phyloP scores from a whole-genome alignment of 2,329 filamentous ascomycete species.

The Hortaea sp. region DNA sequence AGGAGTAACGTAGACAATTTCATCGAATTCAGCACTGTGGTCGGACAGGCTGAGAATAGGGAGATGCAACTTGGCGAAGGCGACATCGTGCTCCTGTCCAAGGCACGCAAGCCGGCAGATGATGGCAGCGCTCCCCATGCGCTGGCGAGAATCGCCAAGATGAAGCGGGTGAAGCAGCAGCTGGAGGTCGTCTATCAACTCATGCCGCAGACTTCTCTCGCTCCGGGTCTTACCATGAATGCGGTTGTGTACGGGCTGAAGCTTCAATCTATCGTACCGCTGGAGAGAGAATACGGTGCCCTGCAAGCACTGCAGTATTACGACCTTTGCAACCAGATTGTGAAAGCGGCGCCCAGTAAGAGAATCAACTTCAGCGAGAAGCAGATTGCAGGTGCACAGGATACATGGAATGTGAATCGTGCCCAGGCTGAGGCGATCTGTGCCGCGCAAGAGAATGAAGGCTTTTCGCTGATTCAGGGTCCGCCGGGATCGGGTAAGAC shows the following conservation, averaged over 20 bases:
- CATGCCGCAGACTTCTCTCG: constrained; percentile 40
- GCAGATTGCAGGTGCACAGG: constrained; percentile 56
- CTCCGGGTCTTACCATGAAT: constrained; percentile 51
- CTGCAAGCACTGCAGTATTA: constrained; percentile 88
- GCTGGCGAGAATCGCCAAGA: constrained; percentile 71
- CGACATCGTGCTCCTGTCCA: constrained; percentile 80
- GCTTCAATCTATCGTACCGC: constrained; percentile 84
- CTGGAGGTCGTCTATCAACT: constrained; percentile 82
- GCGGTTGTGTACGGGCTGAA: constrained; percentile 64
- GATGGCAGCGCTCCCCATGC: constrained; percentile 63
- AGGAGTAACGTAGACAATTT: constrained; percentile 88
- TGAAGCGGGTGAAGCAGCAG: constrained; percentile 68
- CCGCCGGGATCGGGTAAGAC: constrained; percentile 93
- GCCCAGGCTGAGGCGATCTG: constrained; percentile 88
- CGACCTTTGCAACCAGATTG: constrained; percentile 85
- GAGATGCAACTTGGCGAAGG: constrained; percentile 69
- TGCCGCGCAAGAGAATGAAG: constrained; percentile 89
- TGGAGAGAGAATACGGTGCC: constrained; percentile 91
- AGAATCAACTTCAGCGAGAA: constrained; percentile 72
- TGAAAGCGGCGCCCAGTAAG: constrained; percentile 80
- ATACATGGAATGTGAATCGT: constrained; percentile 73
- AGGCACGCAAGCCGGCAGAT: constrained; percentile 57
- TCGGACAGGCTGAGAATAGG: constrained; percentile 60
- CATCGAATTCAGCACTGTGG: constrained; percentile 77
- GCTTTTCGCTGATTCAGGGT: constrained; percentile 90